phyloP scores from a whole-genome alignment of 2,329 filamentous ascomycete genomes.

The Fusarium albosuccineum region DNA sequence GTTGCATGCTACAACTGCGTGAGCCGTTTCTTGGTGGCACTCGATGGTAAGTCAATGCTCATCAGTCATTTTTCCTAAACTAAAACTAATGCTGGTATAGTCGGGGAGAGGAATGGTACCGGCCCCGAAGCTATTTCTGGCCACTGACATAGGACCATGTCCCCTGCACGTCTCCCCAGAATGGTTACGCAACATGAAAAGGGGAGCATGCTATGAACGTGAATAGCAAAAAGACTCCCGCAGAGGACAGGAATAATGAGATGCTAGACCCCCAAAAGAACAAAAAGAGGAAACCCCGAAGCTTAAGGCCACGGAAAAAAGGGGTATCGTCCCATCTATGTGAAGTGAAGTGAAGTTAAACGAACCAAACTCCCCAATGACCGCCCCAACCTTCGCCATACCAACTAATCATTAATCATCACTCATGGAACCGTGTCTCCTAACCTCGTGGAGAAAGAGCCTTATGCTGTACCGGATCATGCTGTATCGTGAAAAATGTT shows the following conservation, averaged over 20 bases:
- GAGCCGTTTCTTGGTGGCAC: constrained; percentile 83
- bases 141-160: constrained; percentile 48
- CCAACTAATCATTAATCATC: constrained; percentile 45
- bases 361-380: constrained; percentile 40
- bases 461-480: constrained; percentile 28
- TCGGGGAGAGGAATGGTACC: constrained; percentile 68
- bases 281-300: constrained; percentile 26
- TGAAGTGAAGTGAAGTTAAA: constrained; percentile 47
- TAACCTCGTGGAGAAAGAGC: constrained; percentile 22
- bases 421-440: constrained; percentile 39
- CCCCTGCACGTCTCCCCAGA: constrained; percentile 15
- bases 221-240: constrained; percentile 7
- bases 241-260: constrained; percentile 1
- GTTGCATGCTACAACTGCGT: constrained; percentile 86
- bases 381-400: constrained; percentile 28
- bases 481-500: constrained; percentile 38
- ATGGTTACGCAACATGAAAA: constrained; percentile 16
- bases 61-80: constrained; percentile 20
- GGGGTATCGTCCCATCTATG: constrained; percentile 58
- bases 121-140: constrained; percentile 59
- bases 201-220: constrained; percentile 4
- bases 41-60: constrained; percentile 72
- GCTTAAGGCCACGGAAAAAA: constrained; percentile 38
- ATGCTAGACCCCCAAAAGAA: constrained; percentile 7
- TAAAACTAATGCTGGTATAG: constrained; percentile 54